Conservation (phyloP, 2,329 filamentous ascomycete species). For the Aspergillus uvarum region DNA sequence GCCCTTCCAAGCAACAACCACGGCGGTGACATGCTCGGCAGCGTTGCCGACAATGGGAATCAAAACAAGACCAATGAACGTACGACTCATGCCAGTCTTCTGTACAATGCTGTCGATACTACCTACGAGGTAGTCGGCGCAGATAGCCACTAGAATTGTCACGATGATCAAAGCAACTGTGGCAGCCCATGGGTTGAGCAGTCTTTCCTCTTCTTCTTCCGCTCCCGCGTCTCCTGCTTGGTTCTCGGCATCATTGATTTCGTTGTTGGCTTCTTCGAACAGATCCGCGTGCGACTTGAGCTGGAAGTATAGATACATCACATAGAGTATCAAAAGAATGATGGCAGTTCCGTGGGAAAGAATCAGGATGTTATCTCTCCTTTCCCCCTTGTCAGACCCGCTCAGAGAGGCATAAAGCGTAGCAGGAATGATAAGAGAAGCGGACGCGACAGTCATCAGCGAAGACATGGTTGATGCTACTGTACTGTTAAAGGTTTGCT, state of each 20-base stretch:
- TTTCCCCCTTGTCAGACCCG: constrained; percentile 23
- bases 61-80: constrained; percentile 78
- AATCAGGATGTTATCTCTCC: constrained; percentile 61
- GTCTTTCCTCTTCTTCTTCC: constrained; percentile 50
- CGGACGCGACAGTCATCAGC: constrained; percentile 72
- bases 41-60: constrained; percentile 82
- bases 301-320: constrained; percentile 76
- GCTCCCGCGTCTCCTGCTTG: constrained; percentile 31
- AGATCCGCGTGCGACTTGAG: constrained; percentile 71
- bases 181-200: constrained; percentile 64
- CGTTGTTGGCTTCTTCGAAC: constrained; percentile 56
- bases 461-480: constrained; percentile 59
- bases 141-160: constrained; percentile 69
- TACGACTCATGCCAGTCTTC: constrained; percentile 70
- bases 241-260: constrained; percentile 41
- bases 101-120: constrained; percentile 72
- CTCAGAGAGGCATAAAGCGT: constrained; percentile 68
- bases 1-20: constrained; percentile 74
- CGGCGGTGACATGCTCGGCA: constrained; percentile 78
- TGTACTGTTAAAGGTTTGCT: constrained; percentile 60
- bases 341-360: constrained; percentile 75
- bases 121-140: constrained; percentile 74
- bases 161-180: constrained; percentile 65
- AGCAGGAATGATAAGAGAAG: constrained; percentile 76
- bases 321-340: constrained; percentile 71